Evolutionary conservation across 768 basidiomycete genomes (phyloP).

Genomic region (Lanmaoa rubissima): DNA sequence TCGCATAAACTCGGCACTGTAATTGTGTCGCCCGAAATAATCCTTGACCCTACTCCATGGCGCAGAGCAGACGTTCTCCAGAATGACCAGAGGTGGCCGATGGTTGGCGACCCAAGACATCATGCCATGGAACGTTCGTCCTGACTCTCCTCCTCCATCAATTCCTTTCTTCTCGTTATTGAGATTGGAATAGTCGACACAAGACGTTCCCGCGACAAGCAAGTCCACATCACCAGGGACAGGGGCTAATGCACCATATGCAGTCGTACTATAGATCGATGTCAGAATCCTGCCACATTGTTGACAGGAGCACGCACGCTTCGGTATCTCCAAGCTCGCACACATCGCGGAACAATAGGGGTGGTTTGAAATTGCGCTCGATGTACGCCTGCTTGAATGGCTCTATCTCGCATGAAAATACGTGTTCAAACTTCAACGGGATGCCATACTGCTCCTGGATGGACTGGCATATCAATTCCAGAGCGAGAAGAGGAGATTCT

Average conservation of each 20-base stretch:
- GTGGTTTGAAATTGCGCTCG: slow-evolving; percentile 92
- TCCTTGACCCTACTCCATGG: slow-evolving; percentile 80
- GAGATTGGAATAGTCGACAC: slow-evolving; percentile 95
- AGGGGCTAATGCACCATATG: slow-evolving; percentile 80
- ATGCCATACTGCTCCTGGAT: slow-evolving; percentile 66
- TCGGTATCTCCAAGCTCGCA: slow-evolving; percentile 78
- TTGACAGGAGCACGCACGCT: slow-evolving; percentile 53
- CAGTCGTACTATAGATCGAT: slow-evolving; percentile 64
- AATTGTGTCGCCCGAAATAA: slow-evolving; percentile 72
- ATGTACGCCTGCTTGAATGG: slow-evolving; percentile 98
- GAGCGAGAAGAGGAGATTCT: slow-evolving; percentile 88
- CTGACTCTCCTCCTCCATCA: slow-evolving; percentile 87
- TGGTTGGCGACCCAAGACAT: slow-evolving; percentile 87
- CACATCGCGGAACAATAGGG: slow-evolving; percentile 90
- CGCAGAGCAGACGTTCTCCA: slow-evolving; percentile 92
- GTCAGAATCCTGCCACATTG: neutral
- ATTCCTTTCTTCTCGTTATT: slow-evolving; percentile 92
- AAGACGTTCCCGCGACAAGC: slow-evolving; percentile 91
- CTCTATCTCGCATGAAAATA: slow-evolving; percentile 96
- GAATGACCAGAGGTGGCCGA: slow-evolving; percentile 85
- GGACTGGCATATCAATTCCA: slow-evolving; percentile 78
- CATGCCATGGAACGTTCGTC: slow-evolving; percentile 93
- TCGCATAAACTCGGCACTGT: slow-evolving; percentile 66
- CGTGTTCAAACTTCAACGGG: slow-evolving; percentile 77
- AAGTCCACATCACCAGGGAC: slow-evolving; percentile 92